Conservation (phyloP, 169 alveolate species). For the Eimeria brunetti region DNA sequence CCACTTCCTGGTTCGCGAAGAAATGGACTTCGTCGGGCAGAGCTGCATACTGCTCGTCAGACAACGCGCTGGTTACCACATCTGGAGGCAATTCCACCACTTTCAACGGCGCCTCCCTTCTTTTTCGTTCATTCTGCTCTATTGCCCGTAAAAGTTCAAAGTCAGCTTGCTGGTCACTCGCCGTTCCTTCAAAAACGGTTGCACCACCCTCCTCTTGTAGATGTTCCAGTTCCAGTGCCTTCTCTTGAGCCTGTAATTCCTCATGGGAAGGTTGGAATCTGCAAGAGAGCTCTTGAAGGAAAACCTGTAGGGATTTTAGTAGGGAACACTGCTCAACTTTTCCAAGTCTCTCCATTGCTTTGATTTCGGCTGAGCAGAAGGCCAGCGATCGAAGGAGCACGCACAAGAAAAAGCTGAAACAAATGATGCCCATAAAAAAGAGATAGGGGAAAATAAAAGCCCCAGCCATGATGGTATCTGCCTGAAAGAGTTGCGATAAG, state of each 20-base stretch:
- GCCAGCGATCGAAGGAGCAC: slow-evolving; percentile 69
- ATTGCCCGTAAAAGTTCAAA: background rate
- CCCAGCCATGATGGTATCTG: slow-evolving; percentile 53
- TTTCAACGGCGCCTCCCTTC: slow-evolving; percentile 55
- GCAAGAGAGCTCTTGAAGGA: slow-evolving; percentile 43
- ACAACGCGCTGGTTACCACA: slow-evolving; percentile 60
- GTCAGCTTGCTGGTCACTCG: slow-evolving; percentile 55
- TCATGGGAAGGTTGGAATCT: slow-evolving; percentile 5
- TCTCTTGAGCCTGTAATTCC: slow-evolving; percentile 8
- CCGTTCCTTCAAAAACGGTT: slow-evolving; percentile 35
- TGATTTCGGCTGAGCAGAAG: slow-evolving; percentile 53
- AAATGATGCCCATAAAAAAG: slow-evolving; percentile 45
- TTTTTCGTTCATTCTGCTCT: slow-evolving; percentile 15
- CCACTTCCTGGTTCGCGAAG: slow-evolving; percentile 64
- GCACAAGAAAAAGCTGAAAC: slow-evolving; percentile 47
- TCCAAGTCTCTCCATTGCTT: slow-evolving; percentile 36
- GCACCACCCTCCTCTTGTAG: slow-evolving; percentile 39
- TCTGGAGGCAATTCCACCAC: slow-evolving; percentile 56
- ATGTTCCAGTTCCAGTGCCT: slow-evolving; percentile 7
- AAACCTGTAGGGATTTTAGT: background rate
- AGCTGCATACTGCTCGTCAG: slow-evolving; percentile 66
- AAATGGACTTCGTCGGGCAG: slow-evolving; percentile 47
- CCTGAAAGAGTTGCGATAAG: slow-evolving; percentile 39
- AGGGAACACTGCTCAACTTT: slow-evolving; percentile 11
- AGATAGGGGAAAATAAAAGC: slow-evolving; percentile 27